Base-by-base conservation (phyloP, 164 flowering plant species). In the Tinospora cordifolia region DNA sequence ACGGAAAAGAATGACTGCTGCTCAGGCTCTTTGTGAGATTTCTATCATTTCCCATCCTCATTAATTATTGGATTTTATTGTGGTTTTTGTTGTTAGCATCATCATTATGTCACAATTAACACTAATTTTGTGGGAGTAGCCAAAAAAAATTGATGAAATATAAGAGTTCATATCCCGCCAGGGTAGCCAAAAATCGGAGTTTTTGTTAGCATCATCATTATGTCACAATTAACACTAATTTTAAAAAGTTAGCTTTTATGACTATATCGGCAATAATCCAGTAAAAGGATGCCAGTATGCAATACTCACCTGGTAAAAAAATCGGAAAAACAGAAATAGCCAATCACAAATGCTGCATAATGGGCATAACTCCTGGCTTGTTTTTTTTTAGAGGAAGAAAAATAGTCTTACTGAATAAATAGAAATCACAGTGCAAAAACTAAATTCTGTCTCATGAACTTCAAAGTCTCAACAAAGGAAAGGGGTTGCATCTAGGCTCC, bases 11-110 rank as follows among this genome's bases (percentile, higher is more conserved):
- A 84, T 91, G 85, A 82, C 91, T 44, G 92, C 98, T 67, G 87
- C 91, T 69, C 98, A 93, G 75, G 98, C 97, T 64, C 62, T 93
- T 64, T 75, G 98, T 93, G 74, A 86, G 92, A 54, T 54, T 86
- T 71, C 30, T 65, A 66, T 67, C 47, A 62, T 65, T 7, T 54
- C 9, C 24, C n/a, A 19, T 17, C 21, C 60, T 54, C 60, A 7
- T 44, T 54, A 19, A 54, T 8, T 19, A 8, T 54, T 19, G 10
- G 21, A 54, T 54, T 17, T 54, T 14, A 19, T 51, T 54, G 6
- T 54, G 8, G 47, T 44, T 44, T 0, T 44, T 44, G 47, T 44
- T 54, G 2, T 54, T n/a, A 54, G 19, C 60, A 54, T 54, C 21
- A 54, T 54, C 24, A 54, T 54, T 22, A 54, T 54, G n/a, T 54